Evolutionary conservation across 345 rosid genomes (phyloP).

Genomic region (Luvunga scandens): DNA sequence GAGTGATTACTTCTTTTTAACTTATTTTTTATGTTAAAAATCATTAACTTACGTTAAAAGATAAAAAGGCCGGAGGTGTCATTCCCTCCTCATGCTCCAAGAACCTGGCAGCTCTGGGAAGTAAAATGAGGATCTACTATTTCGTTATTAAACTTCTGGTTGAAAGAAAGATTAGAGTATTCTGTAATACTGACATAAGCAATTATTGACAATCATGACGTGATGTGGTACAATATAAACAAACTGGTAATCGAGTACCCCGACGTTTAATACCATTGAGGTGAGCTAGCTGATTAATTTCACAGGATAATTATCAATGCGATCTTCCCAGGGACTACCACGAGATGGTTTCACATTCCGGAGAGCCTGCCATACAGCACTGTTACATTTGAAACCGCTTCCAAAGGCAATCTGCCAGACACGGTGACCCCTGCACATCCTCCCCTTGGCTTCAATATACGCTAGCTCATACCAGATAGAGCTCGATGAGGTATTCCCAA

Average conservation of each 20-base stretch:
- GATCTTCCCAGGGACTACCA: slow-evolving; percentile 37
- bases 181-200: background rate
- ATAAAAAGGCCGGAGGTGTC: no score
- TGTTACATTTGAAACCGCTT: slow-evolving; percentile 54
- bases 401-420: slow-evolving; percentile 64
- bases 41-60: no score
- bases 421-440: slow-evolving; percentile 40
- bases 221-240: background rate
- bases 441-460: slow-evolving; percentile 49
- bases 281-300: slow-evolving; percentile 25
- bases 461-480: slow-evolving; percentile 57
- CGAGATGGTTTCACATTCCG: slow-evolving; percentile 35
- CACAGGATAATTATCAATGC: slow-evolving; percentile 44
- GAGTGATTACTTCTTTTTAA: no score
- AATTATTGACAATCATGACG: background rate
- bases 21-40: no score
- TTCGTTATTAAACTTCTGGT: background rate
- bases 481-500: slow-evolving; percentile 60
- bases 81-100: no score
- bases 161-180: background rate
- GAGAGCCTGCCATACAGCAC: slow-evolving; percentile 46
- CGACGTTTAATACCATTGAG: background rate
- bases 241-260: background rate
- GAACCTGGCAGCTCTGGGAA: background rate
- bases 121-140: background rate